Evolutionary conservation across 495 filamentous ascomycete genomes (phyloP).

Genomic region (Clavariopsis aquatica): DNA sequence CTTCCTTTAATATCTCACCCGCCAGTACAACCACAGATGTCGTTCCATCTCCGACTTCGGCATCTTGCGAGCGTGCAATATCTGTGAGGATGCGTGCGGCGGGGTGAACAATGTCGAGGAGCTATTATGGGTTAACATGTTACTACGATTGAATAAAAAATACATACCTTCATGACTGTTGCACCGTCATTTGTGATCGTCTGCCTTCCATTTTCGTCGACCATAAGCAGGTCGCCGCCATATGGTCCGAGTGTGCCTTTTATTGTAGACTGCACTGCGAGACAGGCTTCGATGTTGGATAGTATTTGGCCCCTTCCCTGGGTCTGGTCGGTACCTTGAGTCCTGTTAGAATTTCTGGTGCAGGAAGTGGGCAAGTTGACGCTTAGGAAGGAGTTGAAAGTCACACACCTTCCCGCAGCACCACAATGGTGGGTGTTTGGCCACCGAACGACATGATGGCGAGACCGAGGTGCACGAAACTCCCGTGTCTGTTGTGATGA

Average conservation of each 20-base stretch:
- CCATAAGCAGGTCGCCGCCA: slow-evolving; percentile 91
- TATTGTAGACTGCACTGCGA: slow-evolving; percentile 95
- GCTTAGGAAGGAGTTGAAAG: slow-evolving; percentile 3
- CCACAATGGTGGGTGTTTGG: slow-evolving; percentile 97
- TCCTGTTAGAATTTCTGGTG: slow-evolving; percentile 18
- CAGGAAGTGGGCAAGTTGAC: background rate
- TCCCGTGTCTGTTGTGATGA: background rate
- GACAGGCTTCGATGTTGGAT: slow-evolving; percentile 97
- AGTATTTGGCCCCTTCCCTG: slow-evolving; percentile 97
- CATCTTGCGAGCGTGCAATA: slow-evolving; percentile 97
- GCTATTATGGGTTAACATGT: slow-evolving; percentile 52
- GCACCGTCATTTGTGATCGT: slow-evolving; percentile 99
- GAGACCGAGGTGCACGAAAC: background rate
- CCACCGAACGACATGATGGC: slow-evolving; percentile 87
- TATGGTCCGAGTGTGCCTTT: slow-evolving; percentile 96
- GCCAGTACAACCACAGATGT: slow-evolving; percentile 95
- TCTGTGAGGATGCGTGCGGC: slow-evolving; percentile 97
- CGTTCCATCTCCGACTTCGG: slow-evolving; percentile 96
- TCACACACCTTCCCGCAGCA: slow-evolving; percentile 89
- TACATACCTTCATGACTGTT: slow-evolving; percentile 86
- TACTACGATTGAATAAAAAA: background rate
- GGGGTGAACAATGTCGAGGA: slow-evolving; percentile 97
- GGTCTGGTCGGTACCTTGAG: slow-evolving; percentile 87
- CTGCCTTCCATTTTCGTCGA: slow-evolving; percentile 91
- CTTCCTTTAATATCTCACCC: slow-evolving; percentile 94